Conservation (phyloP, 768 basidiomycete species). For the Psilocybe sp. region DNA sequence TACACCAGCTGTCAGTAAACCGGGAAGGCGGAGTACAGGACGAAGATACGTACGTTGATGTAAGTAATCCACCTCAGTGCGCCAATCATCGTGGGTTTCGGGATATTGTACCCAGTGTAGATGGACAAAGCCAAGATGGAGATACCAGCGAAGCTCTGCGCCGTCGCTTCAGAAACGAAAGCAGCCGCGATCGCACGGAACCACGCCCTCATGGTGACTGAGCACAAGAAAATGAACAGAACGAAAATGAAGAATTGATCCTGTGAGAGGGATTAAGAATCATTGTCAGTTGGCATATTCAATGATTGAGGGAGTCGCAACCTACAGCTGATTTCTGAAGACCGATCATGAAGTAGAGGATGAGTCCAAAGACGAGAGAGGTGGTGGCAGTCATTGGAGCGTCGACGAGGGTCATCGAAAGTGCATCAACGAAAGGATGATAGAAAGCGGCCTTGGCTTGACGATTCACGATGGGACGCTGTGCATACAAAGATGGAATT, state of each 20-base stretch:
- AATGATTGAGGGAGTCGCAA: constrained; percentile 10
- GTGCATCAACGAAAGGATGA: constrained; percentile 31
- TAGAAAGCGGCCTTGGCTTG: constrained; percentile 63
- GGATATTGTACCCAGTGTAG: constrained; percentile 41
- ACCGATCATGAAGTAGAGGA: constrained; percentile 63
- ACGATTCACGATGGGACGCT: constrained; percentile 58
- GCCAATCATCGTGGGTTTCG: constrained; percentile 63
- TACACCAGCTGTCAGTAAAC: constrained; percentile 14
- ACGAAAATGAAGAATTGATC: constrained; percentile 39
- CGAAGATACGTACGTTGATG: constrained; percentile 16
- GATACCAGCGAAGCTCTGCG: constrained; percentile 57
- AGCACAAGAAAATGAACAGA: constrained; percentile 53
- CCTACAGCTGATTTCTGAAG: constrained; percentile 59
- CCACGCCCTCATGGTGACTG: constrained; percentile 71
- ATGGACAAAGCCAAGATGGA: constrained; percentile 27
- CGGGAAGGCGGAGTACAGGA: neutral
- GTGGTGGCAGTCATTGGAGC: constrained; percentile 51
- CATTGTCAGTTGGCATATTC: constrained; percentile 24
- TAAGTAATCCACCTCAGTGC: constrained; percentile 67
- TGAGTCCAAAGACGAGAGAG: constrained; percentile 39
- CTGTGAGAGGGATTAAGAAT: constrained; percentile 34
- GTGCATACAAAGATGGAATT: constrained; percentile 56
- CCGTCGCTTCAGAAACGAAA: constrained; percentile 57
- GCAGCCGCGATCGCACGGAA: constrained; percentile 70
- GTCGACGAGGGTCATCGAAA: constrained; percentile 61